A percentile compares a stretch with the other conserved stretches of the same genome.
Evolutionary conservation across 371 early-diverging fungal genomes (phyloP).

Genomic region (Basidiobolus meristosporus): DNA sequence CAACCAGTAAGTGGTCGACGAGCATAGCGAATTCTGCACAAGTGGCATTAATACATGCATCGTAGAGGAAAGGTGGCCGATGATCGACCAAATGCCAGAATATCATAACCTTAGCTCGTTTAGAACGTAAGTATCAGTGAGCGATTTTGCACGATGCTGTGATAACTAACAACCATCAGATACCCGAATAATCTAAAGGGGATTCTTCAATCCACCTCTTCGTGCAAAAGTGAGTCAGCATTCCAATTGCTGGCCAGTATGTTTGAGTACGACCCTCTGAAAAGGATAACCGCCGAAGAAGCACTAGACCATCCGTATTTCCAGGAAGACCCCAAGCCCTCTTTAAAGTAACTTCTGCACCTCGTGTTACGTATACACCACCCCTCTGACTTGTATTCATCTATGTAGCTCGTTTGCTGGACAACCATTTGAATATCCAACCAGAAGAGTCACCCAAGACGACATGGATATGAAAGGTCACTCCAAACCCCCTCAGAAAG

Average conservation of each 20-base stretch:
- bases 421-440: constrained; percentile 37
- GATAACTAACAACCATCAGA: constrained; percentile 4
- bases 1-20: constrained; percentile 36
- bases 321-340: constrained; percentile 67
- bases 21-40: neutral
- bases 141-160: neutral
- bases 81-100: constrained; percentile 53
- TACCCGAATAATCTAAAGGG: constrained; percentile 20
- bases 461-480: too few species aligned
- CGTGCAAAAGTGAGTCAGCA: constrained; percentile 31
- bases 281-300: constrained; percentile 73
- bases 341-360: constrained; percentile 43
- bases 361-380: neutral
- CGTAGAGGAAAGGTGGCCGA: constrained; percentile 60
- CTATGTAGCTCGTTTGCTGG: constrained; percentile 24
- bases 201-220: constrained; percentile 20
- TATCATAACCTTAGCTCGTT: constrained; percentile 29
- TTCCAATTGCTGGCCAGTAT: constrained; percentile 57
- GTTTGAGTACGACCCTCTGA: constrained; percentile 84
- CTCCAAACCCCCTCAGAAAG: too few species aligned
- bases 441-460: constrained; percentile 35
- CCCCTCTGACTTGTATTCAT: neutral
- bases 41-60: neutral
- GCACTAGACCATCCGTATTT: constrained; percentile 85
- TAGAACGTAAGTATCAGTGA: constrained; percentile 19